phyloP scores from a whole-genome alignment of 2,329 filamentous ascomycete genomes.

The Beauveria varroae region DNA sequence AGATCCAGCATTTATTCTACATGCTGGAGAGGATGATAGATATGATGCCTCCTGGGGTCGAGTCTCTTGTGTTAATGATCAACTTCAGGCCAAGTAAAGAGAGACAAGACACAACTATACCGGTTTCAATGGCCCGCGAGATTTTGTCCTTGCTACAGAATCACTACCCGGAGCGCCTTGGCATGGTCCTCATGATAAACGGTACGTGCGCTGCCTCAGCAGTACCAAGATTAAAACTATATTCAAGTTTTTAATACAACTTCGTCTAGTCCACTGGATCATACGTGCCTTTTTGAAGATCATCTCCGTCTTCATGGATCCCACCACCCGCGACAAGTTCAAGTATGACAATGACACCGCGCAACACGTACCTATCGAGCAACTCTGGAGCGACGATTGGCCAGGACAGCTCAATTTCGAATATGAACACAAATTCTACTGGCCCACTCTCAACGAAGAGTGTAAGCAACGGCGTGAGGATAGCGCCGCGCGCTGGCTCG shows the following conservation, averaged over 20 bases:
- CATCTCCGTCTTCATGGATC: slow-evolving; percentile 94
- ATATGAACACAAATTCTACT: slow-evolving; percentile 84
- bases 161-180: slow-evolving; percentile 90
- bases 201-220: slow-evolving; percentile 40
- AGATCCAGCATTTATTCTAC: slow-evolving; percentile 90
- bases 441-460: slow-evolving; percentile 73
- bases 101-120: slow-evolving; percentile 65
- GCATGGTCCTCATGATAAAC: slow-evolving; percentile 82
- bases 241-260: slow-evolving; percentile 24
- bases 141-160: slow-evolving; percentile 88
- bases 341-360: slow-evolving; percentile 93
- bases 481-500: slow-evolving; percentile 64
- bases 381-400: slow-evolving; percentile 70
- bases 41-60: slow-evolving; percentile 77
- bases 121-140: slow-evolving; percentile 68
- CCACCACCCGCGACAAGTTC: slow-evolving; percentile 85
- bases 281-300: slow-evolving; percentile 93
- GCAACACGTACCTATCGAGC: slow-evolving; percentile 70
- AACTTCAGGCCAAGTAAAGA: slow-evolving; percentile 80
- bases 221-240: no score
- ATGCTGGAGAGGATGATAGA: slow-evolving; percentile 91
- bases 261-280: slow-evolving; percentile 64
- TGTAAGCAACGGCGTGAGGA: slow-evolving; percentile 58
- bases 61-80: slow-evolving; percentile 79
- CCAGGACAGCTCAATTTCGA: slow-evolving; percentile 79